Percentiles rank a stretch among this genome's conserved stretches.
These are phyloP conservation scores for Solanum sejunctum DNA, from an alignment of 257 asterid species.

Conservation along the genomic window DNA sequence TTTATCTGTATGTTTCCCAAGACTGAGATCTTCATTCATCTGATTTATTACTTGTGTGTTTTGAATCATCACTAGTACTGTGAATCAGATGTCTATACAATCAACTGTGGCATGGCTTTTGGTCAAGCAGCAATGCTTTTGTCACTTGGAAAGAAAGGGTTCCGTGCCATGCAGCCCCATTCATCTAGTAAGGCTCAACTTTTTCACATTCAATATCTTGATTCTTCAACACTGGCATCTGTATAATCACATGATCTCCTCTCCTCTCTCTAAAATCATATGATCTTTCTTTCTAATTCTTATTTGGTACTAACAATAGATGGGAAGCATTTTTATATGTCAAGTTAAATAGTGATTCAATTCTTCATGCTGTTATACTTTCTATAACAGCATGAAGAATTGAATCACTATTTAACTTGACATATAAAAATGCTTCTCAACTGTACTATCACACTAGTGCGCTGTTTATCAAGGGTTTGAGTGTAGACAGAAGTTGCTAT, in stretches of 20 bases:
- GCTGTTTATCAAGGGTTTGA: background rate
- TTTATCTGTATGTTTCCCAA: background rate
- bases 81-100: conserved; percentile 70
- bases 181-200: conserved; percentile 52
- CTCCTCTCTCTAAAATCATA: background rate
- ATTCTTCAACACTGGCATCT: background rate
- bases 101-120: conserved; percentile 70
- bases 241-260: background rate
- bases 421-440: background rate
- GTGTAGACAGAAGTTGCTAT: background rate
- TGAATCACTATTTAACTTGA: background rate
- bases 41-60: background rate
- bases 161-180: conserved; percentile 67
- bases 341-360: too few relatives aligned
- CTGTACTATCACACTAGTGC: background rate
- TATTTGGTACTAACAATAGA: background rate
- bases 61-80: conserved; percentile 33
- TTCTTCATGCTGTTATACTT: too few relatives aligned
- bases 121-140: conserved; percentile 99
- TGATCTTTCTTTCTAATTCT: background rate
- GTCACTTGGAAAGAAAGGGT: conserved; percentile 68
- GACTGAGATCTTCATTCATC: background rate
- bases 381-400: background rate
- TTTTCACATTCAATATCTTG: background rate
- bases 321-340: too few relatives aligned